Percentiles rank a stretch among this genome's conserved stretches.
Conservation (phyloP, 768 basidiomycete species). For the Russula foetens region DNA sequence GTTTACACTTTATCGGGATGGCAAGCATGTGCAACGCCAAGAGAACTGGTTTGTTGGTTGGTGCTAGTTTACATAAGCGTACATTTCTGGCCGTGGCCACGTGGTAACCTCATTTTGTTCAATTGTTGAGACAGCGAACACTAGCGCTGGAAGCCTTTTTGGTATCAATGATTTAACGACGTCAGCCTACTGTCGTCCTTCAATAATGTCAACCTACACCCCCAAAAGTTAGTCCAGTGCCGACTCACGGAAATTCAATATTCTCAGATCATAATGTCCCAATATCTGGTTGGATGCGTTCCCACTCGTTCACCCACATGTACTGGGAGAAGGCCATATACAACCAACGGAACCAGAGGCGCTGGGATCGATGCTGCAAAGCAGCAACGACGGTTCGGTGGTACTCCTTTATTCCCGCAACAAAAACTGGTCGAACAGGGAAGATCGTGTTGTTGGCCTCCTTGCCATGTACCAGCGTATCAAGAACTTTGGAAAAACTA, state of each 20-base stretch:
- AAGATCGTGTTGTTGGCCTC: slow-evolving; percentile 1
- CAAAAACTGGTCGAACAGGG: slow-evolving; percentile 36
- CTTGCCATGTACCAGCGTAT: not conserved
- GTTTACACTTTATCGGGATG: too few relatives aligned
- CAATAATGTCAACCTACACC: not conserved
- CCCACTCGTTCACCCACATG: slow-evolving; percentile 91
- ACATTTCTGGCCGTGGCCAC: too few relatives aligned
- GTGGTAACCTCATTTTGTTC: too few relatives aligned
- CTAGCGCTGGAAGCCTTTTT: not conserved
- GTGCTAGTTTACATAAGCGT: too few relatives aligned
- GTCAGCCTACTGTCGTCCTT: not conserved
- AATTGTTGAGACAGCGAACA: too few relatives aligned
- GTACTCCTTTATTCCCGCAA: slow-evolving; percentile 53
- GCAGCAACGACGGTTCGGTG: slow-evolving; percentile 56
- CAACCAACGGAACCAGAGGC: slow-evolving; percentile 86
- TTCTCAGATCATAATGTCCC: not conserved
- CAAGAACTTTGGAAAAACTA: slow-evolving; percentile 9
- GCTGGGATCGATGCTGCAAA: slow-evolving; percentile 62
- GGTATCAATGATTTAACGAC: not conserved
- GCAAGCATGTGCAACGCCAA: too few relatives aligned
- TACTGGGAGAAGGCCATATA: slow-evolving; percentile 75
- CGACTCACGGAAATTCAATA: not conserved
- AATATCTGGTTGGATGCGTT: slow-evolving; percentile 33
- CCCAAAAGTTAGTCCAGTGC: not conserved
- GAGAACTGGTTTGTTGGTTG: too few relatives aligned